A percentile compares a stretch with the other conserved stretches of the same genome.
These are phyloP conservation scores for Phyllosticta citrichinensis DNA, from an alignment of 2,329 filamentous ascomycete genomes.

Conservation along the genomic window DNA sequence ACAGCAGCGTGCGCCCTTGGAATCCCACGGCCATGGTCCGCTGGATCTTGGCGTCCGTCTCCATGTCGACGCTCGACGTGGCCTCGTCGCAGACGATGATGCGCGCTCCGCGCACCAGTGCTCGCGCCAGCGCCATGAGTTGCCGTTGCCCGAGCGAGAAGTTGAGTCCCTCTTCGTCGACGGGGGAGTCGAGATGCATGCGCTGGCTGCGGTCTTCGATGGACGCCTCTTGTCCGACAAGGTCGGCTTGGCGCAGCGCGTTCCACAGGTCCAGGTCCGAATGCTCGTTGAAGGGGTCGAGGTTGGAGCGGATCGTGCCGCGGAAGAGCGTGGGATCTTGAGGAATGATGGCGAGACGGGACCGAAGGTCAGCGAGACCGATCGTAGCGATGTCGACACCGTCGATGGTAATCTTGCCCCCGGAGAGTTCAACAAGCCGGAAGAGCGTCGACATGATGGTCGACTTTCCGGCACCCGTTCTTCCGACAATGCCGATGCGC, in stretches of 20 bases:
- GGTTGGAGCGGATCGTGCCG: constrained; percentile 67
- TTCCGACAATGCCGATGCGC: constrained; percentile 70
- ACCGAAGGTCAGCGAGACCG: constrained; percentile 65
- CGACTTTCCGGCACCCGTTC: constrained; percentile 74
- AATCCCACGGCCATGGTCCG: constrained; percentile 77
- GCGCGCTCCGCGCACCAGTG: constrained; percentile 73
- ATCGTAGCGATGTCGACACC: constrained; percentile 55
- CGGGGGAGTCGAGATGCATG: constrained; percentile 71
- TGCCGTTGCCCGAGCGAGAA: constrained; percentile 93
- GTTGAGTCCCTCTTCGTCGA: constrained; percentile 92
- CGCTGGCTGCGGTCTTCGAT: constrained; percentile 42
- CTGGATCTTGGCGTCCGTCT: constrained; percentile 94
- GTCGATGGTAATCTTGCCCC: constrained; percentile 40
- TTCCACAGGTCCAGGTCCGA: constrained; percentile 69
- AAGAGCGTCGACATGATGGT: constrained; percentile 78
- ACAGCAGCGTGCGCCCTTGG: constrained; percentile 75
- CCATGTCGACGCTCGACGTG: constrained; percentile 86
- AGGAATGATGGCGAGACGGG: constrained; percentile 70
- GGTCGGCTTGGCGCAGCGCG: constrained; percentile 65
- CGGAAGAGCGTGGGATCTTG: constrained; percentile 78
- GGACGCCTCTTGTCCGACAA: constrained; percentile 46
- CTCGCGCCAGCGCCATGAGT: constrained; percentile 86
- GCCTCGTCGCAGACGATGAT: constrained; percentile 98
- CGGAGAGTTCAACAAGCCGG: constrained; percentile 48
- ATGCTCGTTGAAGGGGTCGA: constrained; percentile 74